Conservation (phyloP, 805 yeast genomes). For the Komagataella phaffii region DNA sequence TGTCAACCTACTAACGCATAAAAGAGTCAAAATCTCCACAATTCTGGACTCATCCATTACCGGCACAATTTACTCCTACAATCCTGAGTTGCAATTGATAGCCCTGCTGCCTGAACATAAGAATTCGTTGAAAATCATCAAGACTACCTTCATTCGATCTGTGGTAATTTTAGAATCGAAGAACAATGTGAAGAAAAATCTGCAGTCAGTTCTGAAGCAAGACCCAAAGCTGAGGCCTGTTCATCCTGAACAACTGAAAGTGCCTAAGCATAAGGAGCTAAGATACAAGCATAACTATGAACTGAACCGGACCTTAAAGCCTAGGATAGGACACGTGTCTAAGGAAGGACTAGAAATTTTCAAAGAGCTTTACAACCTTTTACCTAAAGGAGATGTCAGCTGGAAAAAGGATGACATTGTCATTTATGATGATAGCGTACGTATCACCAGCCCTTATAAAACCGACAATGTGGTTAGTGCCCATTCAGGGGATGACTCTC, state of each 20-base stretch:
- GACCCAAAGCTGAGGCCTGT: constrained; percentile 3
- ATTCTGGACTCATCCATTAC: constrained; percentile 38
- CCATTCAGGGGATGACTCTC: constrained; percentile 12
- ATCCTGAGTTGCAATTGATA: constrained; percentile 31
- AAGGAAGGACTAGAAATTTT: constrained; percentile 15
- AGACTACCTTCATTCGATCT: constrained; percentile 33
- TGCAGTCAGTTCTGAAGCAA: background rate
- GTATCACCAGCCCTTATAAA: constrained; percentile 24
- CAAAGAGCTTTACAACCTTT: constrained; percentile 11
- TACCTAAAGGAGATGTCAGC: constrained; percentile 19
- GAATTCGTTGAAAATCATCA: constrained; percentile 33
- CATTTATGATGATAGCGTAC: constrained; percentile 21
- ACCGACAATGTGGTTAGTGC: constrained; percentile 16
- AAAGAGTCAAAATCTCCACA: constrained; percentile 47
- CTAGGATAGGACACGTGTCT: constrained; percentile 8
- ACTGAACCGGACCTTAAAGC: constrained; percentile 9
- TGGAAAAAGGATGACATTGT: constrained; percentile 22
- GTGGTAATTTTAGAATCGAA: background rate
- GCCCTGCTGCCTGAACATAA: constrained; percentile 18
- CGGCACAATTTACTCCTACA: constrained; percentile 56
- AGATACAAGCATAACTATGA: constrained; percentile 10
- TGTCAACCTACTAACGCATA: background rate
- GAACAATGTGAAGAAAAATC: background rate
- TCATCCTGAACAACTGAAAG: constrained; percentile 7
- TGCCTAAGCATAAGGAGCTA: constrained; percentile 6